Conservation (phyloP, 371 early-diverging fungal genomes). For the Rhizopus arrhizus region DNA sequence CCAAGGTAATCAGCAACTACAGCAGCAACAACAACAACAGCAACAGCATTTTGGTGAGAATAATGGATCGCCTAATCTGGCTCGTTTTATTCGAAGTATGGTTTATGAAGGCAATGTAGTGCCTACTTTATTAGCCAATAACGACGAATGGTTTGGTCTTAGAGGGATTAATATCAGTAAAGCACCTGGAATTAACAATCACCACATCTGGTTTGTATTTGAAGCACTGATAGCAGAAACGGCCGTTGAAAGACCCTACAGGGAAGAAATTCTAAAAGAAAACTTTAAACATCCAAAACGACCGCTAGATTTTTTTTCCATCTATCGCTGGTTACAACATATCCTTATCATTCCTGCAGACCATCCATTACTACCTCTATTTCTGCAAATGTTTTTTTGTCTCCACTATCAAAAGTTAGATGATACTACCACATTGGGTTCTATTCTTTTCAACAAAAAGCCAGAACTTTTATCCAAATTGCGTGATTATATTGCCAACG, state of each 20-base stretch:
- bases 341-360: conserved; percentile 50
- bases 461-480: conserved; percentile 50
- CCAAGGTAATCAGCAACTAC: background rate
- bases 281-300: conserved; percentile 1
- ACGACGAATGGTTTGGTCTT: conserved; percentile 52
- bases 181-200: conserved; percentile 51
- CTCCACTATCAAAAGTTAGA: conserved; percentile 45
- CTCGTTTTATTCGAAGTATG: conserved; percentile 39
- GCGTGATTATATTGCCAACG: conserved; percentile 46
- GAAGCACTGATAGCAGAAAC: conserved; percentile 61
- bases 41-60: conserved; percentile 17
- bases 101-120: conserved; percentile 47
- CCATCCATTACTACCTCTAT: conserved; percentile 59
- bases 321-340: conserved; percentile 66
- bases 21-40: background rate
- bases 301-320: conserved; percentile 33
- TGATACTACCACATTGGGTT: conserved; percentile 48
- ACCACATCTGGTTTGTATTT: conserved; percentile 61
- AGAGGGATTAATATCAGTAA: conserved; percentile 24
- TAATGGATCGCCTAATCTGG: conserved; percentile 19
- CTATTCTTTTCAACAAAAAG: conserved; percentile 52
- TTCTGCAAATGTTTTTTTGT: conserved; percentile 68
- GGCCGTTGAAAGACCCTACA: conserved; percentile 41
- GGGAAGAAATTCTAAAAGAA: conserved; percentile 39
- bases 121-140: conserved; percentile 43